A percentile compares a stretch with the other conserved stretches of the same genome.
Evolutionary conservation across 2,329 filamentous ascomycete species (phyloP).

Genomic region (Neurospora sp.): DNA sequence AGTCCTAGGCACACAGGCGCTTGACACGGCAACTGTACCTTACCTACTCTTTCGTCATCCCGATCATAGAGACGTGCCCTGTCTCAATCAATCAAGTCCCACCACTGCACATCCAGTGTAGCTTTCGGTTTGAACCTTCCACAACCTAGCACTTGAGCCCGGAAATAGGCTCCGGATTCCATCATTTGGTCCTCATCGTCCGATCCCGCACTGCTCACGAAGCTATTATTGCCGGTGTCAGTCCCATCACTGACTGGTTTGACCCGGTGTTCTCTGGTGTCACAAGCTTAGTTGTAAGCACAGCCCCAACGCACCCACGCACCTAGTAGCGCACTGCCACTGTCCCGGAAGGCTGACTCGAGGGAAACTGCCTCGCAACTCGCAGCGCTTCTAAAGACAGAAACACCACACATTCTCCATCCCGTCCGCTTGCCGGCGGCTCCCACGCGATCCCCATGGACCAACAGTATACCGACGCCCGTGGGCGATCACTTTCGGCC

Average conservation of each 20-base stretch:
- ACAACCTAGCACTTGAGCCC: neutral
- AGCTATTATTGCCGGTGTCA: neutral
- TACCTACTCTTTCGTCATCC: neutral
- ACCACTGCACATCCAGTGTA: neutral
- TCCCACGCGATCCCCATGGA: constrained; percentile 34
- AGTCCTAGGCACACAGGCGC: neutral
- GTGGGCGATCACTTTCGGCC: constrained; percentile 53
- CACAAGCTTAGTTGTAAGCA: constrained; percentile 21
- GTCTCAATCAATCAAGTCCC: neutral
- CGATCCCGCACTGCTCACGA: neutral
- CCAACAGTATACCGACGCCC: constrained; percentile 34
- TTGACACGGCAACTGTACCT: neutral
- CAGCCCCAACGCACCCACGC: constrained; percentile 27
- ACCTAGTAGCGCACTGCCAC: constrained; percentile 24
- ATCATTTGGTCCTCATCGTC: neutral
- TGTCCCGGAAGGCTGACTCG: constrained; percentile 34
- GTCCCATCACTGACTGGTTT: neutral
- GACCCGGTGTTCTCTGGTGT: constrained; percentile 19
- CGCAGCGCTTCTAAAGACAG: constrained; percentile 24
- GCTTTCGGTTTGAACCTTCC: neutral
- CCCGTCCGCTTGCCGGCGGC: constrained; percentile 9
- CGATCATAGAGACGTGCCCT: neutral
- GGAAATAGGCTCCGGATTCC: neutral
- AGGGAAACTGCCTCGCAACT: constrained; percentile 32
- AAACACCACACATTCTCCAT: constrained; percentile 18